These are phyloP conservation scores for Malassezia caprae DNA, from an alignment of 1,284 basidiomycete genomes.

Conservation along the genomic window DNA sequence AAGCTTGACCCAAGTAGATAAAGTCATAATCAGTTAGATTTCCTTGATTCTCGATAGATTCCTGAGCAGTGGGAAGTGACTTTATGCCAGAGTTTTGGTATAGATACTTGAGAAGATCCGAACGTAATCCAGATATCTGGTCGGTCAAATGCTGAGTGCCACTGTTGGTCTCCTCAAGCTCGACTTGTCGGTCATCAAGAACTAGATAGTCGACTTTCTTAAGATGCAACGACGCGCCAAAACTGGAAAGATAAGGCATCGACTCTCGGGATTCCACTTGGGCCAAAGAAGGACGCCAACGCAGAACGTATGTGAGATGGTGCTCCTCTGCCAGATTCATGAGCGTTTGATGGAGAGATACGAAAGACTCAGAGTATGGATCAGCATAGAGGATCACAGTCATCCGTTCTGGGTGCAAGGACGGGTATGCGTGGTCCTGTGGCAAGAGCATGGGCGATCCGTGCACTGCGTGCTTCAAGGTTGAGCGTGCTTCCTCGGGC, in stretches of 20 bases:
- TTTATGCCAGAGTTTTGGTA: background rate
- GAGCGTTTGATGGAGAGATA: slow-evolving; percentile 26
- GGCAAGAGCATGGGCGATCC: background rate
- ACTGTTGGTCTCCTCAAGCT: slow-evolving; percentile 1
- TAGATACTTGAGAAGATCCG: background rate
- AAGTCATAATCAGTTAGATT: slow-evolving; percentile 21
- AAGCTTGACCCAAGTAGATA: slow-evolving; percentile 23
- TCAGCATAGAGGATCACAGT: slow-evolving; percentile 33
- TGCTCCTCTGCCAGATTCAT: slow-evolving; percentile 8
- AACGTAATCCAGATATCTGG: background rate
- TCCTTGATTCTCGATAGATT: background rate
- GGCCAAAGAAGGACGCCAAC: slow-evolving; percentile 41
- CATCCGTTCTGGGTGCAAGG: background rate
- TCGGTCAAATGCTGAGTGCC: background rate
- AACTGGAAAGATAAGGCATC: slow-evolving; percentile 62
- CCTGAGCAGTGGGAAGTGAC: background rate
- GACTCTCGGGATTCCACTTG: background rate
- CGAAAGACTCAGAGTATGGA: slow-evolving; percentile 30
- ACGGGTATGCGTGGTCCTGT: slow-evolving; percentile 22
- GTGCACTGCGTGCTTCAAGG: background rate
- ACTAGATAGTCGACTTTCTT: slow-evolving; percentile 97
- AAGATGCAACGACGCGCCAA: slow-evolving; percentile 78
- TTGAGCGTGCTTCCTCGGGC: slow-evolving; percentile 18
- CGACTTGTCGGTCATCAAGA: slow-evolving; percentile 51
- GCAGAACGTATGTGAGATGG: slow-evolving; percentile 30